Base-by-base conservation (phyloP, 2,329 filamentous ascomycete genomes). In the Fusarium sp. region DNA sequence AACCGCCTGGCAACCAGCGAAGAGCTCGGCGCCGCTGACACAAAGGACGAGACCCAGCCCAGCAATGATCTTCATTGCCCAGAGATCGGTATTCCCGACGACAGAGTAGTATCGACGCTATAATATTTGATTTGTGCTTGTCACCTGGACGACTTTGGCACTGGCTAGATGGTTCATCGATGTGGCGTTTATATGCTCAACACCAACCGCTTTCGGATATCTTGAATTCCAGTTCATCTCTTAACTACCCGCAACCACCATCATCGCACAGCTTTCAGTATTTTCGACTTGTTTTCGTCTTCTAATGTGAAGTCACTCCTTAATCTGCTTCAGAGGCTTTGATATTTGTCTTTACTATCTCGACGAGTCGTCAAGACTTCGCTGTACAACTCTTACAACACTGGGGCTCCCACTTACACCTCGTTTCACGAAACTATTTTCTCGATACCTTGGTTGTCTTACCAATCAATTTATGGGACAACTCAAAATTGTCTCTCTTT, bases 141-240 rank as follows among this genome's bases (percentile, higher is more conserved):
- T 75, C 72, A 75, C 72, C 72, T 75, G 69, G 72, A 73, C 72
- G 63, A 75, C 72, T 73, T 75, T 73, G 61, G 49, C n/a, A 60
- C 60, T 73, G 60, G 56, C 61, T 52, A 54, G 57, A 63, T 67
- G 48, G 54, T 57, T 73, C 45, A 42, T 63, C 18, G 33, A 63
- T 58, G 72, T 75, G 72, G 72, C 72, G 72, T 54, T 66, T 42
- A 70, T 70, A 75, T 68, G 48, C 74, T 74, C 74, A 75, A 76
- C 72, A 73, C 63, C 74, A 76, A 76, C 74, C 74, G 72, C 58
- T 66, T 76, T 75, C 61, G 65, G 74, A 61, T 73, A 70, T 63
- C 72, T 72, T 65, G 71, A 75, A 76, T 75, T 76, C 71, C 74
- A 76, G 68, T 69, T 63, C 42, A 70, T 66, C 63, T 75, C 58